Base-by-base conservation (phyloP, 2,329 filamentous ascomycete genomes). In the Sphaerostilbella broomeana region DNA sequence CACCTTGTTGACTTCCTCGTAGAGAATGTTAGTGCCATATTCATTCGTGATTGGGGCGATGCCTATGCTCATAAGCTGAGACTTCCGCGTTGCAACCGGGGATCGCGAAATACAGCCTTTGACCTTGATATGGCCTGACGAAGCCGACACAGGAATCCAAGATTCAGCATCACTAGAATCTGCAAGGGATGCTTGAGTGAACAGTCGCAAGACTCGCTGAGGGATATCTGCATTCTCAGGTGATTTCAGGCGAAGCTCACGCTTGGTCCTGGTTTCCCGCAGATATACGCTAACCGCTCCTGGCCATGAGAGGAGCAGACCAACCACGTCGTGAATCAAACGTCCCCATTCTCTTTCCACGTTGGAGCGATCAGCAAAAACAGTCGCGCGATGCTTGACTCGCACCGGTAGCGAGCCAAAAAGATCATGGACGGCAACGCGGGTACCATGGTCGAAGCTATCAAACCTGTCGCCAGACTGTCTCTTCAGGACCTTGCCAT, bases 391-490 rank as follows among this genome's bases (percentile, higher is more conserved):
- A 51, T 88, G 84, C 56, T 92, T 94, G 18, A 94, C 81, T 11
- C 90, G 79, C 10, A 95, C 90, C 0, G 90, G 88, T 77, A 95
- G 86, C 43, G 81, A 84, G 0, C 89, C 88, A 61, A 95, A 97
- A 1, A 95, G 67, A 57, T 95, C 81, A 40, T 81, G 77, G 5
- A 94, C 82, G 0, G 72, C 73, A 2, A 90, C 79, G 19, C 77
- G 75, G 0, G 89, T 95, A 4, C 90, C 90, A 63, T 86, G 78
- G 15, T 66, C 58, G 40, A 71, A 73, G 24, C 62, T 64, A 7
- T 69, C 51, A 6, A 86, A 52, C 33, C 71, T 67, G 31, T 84
- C 73, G 34, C 79, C 73, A 6, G 69, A 59, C 40, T 84, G 70
- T 19, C 86, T 75, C 33, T 75, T 68, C 22, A 94, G 61, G 4